Conservation (phyloP, 495 filamentous ascomycete species). For the Penicillium chermesinum region DNA sequence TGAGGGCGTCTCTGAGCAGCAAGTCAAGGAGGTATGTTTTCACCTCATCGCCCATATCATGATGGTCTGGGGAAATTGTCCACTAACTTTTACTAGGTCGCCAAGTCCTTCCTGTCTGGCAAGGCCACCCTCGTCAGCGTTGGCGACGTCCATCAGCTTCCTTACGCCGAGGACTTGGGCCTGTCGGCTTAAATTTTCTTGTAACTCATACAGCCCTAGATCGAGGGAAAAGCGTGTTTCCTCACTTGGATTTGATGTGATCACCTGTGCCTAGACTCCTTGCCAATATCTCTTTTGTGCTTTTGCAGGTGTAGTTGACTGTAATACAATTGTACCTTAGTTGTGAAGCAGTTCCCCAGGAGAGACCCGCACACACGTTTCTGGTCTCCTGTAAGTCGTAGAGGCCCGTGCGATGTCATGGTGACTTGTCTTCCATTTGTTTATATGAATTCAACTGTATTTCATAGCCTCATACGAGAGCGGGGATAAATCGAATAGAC, state of each 20-base stretch:
- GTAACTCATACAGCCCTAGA: constrained; percentile 45
- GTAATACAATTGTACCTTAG: constrained; percentile 49
- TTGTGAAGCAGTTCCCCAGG: constrained; percentile 10
- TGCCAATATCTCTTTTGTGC: constrained; percentile 39
- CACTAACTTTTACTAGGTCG: constrained; percentile 54
- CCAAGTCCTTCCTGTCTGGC: constrained; percentile 75
- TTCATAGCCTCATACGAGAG: no score
- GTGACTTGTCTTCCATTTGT: no score
- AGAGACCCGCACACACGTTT: no score
- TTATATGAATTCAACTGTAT: no score
- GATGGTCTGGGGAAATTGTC: neutral
- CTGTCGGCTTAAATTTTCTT: constrained; percentile 71
- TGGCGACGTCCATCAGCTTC: constrained; percentile 77
- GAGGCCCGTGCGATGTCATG: no score
- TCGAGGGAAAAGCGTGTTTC: constrained; percentile 33
- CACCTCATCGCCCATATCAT: constrained; percentile 1
- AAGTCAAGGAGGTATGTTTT: constrained; percentile 77
- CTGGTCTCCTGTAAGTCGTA: no score
- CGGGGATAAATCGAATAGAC: no score
- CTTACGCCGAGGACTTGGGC: constrained; percentile 89
- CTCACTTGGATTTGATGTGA: constrained; percentile 32
- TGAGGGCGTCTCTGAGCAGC: constrained; percentile 72
- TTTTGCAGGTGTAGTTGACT: constrained; percentile 41
- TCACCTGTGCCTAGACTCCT: constrained; percentile 38
- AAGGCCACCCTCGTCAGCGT: constrained; percentile 81